Percentiles rank a stretch among this genome's conserved stretches.
Conservation (phyloP, 2,329 filamentous ascomycete species). For the Trichoderma atrobrunneum region DNA sequence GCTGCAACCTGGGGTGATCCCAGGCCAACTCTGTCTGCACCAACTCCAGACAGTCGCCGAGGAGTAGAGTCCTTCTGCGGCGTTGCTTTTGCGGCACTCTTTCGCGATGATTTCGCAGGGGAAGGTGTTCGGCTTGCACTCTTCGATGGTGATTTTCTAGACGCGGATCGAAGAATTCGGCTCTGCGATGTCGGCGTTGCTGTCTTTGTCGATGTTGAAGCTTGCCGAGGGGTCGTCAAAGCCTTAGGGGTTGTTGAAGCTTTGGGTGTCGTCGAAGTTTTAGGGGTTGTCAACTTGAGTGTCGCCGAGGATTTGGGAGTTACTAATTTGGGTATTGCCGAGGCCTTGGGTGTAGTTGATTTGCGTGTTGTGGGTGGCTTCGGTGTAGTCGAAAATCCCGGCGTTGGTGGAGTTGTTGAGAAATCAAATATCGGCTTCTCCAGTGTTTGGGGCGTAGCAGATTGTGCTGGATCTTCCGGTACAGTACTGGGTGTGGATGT, state of each 20-base stretch:
- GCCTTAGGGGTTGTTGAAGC: not conserved
- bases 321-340: constrained; percentile 11
- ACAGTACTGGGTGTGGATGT: constrained; percentile 53
- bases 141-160: not conserved
- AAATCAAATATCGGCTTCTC: not conserved
- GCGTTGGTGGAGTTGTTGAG: constrained; percentile 22
- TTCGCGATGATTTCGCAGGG: constrained; percentile 24
- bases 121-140: constrained; percentile 25
- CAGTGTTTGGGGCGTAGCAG: constrained; percentile 22
- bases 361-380: constrained; percentile 16
- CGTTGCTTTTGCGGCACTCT: constrained; percentile 35
- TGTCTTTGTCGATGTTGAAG: constrained; percentile 1
- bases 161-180: not conserved
- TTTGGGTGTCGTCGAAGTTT: constrained; percentile 16
- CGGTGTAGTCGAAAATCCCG: constrained; percentile 22
- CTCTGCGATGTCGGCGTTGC: constrained; percentile 4
- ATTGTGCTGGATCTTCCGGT: constrained; percentile 48
- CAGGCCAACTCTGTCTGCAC: constrained; percentile 66
- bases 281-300: not conserved
- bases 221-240: constrained; percentile 2
- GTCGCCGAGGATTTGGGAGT: constrained; percentile 14
- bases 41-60: constrained; percentile 59
- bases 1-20: constrained; percentile 73
- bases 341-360: constrained; percentile 20
- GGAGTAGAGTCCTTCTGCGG: constrained; percentile 52